Base-by-base conservation (phyloP, 306 rosid genomes). In the Quercus gilva region DNA sequence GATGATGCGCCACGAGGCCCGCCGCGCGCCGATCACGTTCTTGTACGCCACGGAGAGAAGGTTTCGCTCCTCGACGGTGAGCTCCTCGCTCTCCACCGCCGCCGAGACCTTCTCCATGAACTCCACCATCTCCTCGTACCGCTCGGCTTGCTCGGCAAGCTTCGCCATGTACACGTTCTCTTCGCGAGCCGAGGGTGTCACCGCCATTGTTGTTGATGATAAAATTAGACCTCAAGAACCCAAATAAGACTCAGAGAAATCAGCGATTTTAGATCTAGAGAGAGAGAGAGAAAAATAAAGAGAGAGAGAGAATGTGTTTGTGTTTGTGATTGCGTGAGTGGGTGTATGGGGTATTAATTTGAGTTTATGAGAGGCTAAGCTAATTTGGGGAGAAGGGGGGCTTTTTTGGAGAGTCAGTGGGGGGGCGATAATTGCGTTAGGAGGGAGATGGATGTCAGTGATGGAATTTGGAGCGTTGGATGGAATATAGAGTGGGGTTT, bases 141-240 rank as follows among this genome's bases (percentile, higher is more conserved):
- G 98, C 87, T 95, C 99, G 37, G 99, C 99, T 57, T 95, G 99
- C 90, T 95, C 98, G 49, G 99, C 97, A 10, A 95, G 99, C 88
- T 95, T 95, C 23, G 99, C 99, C 94, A 95, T 89, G 94, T 93
- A 95, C 2, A 95, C 99, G 82, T 84, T 78, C 93, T 95, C 98
- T 82, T 95, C 99, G 21, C 99, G 98, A 28, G 97, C 91, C 58
- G 99, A 56, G 19, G 87, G 87, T 55, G 94, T 67, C 52, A 87
- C 80, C 80, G 97, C 91, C 99, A 93, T 96, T 89, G 85, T 55
- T 20, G 63, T 29, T 35, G 41, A 6, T 35, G 41, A 35, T 35
- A 6, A 35, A 35, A 35, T 35, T 25, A 5, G 78, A 29, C 18
- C 71, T 20, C 4, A 70, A 77, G 84, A 82, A 84, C 73, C 85